Evolutionary conservation across 2,329 filamentous ascomycete species (phyloP).

Genomic region (Coniochaeta ligniaria): DNA sequence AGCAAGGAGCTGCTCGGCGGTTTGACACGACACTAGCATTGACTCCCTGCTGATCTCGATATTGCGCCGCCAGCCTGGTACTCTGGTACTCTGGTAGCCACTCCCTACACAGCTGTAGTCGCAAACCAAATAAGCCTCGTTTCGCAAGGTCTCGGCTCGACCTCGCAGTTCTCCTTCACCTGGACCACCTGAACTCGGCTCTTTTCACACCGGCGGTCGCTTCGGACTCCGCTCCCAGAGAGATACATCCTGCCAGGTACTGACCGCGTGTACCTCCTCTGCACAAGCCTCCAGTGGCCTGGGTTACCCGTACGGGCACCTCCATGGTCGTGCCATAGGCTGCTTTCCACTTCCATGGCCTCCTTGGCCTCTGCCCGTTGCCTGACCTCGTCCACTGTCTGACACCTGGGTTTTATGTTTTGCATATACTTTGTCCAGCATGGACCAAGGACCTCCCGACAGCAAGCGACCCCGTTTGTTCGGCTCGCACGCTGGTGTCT

Average conservation of each 20-base stretch:
- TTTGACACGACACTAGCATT: background rate
- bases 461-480: conserved; percentile 51
- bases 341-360: background rate
- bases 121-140: background rate
- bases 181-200: background rate
- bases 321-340: conserved; percentile 2
- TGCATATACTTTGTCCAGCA: conserved; percentile 34
- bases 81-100: too few species aligned
- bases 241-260: background rate
- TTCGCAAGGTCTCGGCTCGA: background rate
- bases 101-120: background rate
- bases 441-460: conserved; percentile 54
- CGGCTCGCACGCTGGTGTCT: background rate
- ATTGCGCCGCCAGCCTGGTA: background rate
- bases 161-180: background rate
- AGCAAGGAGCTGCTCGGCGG: background rate
- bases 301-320: background rate
- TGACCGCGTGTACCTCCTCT: background rate
- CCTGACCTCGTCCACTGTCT: conserved; percentile 17
- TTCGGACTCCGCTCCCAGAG: background rate
- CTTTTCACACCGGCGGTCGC: background rate
- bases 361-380: conserved; percentile 2
- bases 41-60: background rate
- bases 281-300: background rate
- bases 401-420: background rate